These are phyloP conservation scores for Phialophora chinensis DNA, from an alignment of 2,329 filamentous ascomycete species.

Conservation along the genomic window DNA sequence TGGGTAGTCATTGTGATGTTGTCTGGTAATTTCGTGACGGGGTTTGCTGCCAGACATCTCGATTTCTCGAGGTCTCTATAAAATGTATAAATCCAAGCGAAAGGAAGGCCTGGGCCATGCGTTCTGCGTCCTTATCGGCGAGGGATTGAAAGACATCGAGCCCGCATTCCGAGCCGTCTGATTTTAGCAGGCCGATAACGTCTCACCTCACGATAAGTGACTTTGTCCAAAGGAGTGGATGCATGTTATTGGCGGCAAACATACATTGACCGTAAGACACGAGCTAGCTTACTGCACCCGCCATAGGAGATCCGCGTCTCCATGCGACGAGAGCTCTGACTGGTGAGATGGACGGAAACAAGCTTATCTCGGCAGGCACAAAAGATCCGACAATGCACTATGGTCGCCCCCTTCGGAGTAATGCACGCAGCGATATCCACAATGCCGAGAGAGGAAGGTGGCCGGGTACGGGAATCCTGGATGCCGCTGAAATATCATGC, in stretches of 20 bases:
- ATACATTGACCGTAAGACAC: neutral
- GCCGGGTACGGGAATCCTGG: neutral
- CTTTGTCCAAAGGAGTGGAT: neutral
- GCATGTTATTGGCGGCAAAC: conserved; percentile 3
- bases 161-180: neutral
- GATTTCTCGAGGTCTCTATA: neutral
- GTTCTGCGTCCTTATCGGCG: conserved; percentile 19
- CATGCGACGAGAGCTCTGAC: neutral
- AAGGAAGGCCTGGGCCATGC: conserved; percentile 6
- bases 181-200: conserved; percentile 9
- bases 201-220: neutral
- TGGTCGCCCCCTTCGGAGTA: neutral
- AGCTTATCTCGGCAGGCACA: conserved; percentile 11
- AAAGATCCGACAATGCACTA: neutral
- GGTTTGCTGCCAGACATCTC: conserved; percentile 8
- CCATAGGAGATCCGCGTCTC: conserved; percentile 7
- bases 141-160: conserved; percentile 1
- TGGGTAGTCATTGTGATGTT: conserved; percentile 11
- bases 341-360: neutral
- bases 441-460: neutral
- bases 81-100: conserved; percentile 18
- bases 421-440: conserved; percentile 14
- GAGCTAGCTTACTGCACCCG: conserved; percentile 2
- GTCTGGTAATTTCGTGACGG: conserved; percentile 1
- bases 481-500: neutral